Evolutionary conservation across 768 basidiomycete genomes (phyloP).

Genomic region (Panellus pusillus): DNA sequence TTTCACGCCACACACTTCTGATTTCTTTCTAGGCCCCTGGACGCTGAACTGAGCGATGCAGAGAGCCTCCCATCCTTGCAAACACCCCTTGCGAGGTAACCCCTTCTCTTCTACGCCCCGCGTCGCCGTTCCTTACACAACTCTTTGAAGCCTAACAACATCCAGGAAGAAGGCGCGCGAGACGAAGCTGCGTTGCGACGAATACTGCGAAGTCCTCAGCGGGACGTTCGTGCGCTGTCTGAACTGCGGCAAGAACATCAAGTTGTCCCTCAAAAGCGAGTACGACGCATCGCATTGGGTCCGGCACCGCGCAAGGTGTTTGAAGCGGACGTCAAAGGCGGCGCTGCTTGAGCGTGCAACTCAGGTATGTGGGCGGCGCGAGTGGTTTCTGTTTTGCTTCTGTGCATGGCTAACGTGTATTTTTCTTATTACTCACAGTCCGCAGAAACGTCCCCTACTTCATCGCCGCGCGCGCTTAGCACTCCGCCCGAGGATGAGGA

Average conservation of each 20-base stretch:
- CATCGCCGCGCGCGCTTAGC: constrained; percentile 8
- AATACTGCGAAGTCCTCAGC: constrained; percentile 50
- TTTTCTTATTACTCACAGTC: background rate
- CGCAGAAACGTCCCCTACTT: constrained; percentile 3
- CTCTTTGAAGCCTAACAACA: background rate
- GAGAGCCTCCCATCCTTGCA: background rate
- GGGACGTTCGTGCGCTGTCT: constrained; percentile 55
- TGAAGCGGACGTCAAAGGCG: constrained; percentile 38
- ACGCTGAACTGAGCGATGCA: background rate
- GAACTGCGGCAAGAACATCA: constrained; percentile 56
- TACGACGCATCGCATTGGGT: constrained; percentile 71
- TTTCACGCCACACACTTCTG: background rate
- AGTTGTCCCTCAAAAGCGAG: constrained; percentile 64
- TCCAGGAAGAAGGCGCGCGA: constrained; percentile 45
- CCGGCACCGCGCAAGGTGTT: constrained; percentile 61
- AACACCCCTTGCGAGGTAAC: no score
- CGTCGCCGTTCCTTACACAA: background rate
- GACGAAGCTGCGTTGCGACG: constrained; percentile 51
- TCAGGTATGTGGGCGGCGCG: background rate
- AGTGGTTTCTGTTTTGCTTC: background rate
- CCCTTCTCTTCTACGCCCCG: background rate
- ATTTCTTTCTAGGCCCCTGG: background rate
- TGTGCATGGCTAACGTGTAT: background rate
- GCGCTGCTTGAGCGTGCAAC: constrained; percentile 14
- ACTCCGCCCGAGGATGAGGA: constrained; percentile 9